Evolutionary conservation across 2,329 filamentous ascomycete genomes (phyloP).

Genomic region (Ophiostoma ulmi): DNA sequence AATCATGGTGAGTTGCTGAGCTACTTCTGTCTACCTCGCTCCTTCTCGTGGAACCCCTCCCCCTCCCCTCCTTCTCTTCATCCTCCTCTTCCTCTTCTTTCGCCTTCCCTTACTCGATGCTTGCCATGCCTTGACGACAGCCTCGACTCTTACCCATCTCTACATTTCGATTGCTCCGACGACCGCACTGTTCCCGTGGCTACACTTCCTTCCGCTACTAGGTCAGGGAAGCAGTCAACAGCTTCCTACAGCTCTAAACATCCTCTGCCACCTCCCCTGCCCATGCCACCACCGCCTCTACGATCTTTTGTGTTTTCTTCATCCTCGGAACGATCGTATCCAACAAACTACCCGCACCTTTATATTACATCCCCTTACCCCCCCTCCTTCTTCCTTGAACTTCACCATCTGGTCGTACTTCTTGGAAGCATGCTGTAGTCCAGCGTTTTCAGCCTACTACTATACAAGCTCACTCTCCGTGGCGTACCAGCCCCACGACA

Average conservation of each 20-base stretch:
- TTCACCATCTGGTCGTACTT: neutral
- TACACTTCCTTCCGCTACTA: neutral
- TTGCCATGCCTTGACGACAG: neutral
- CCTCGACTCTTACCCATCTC: neutral
- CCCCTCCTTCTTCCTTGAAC: neutral
- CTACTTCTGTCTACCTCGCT: neutral
- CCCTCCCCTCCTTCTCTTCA: neutral
- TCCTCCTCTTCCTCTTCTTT: neutral
- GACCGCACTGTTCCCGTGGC: neutral
- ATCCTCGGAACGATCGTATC: neutral
- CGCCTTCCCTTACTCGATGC: neutral
- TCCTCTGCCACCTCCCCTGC: neutral
- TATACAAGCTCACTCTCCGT: neutral
- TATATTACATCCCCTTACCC: neutral
- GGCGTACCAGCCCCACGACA: neutral
- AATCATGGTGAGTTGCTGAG: constrained; percentile 8
- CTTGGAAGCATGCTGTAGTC: neutral
- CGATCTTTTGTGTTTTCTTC: neutral
- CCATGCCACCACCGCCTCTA: neutral
- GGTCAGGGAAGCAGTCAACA: neutral
- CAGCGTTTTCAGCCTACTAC: neutral
- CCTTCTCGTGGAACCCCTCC: neutral
- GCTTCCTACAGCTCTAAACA: neutral
- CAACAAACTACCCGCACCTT: neutral
- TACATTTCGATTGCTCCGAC: neutral